A percentile compares a stretch with the other conserved stretches of the same genome.
These are phyloP conservation scores for Colletotrichum lentis DNA, from an alignment of 2,329 filamentous ascomycete species.

Conservation along the genomic window DNA sequence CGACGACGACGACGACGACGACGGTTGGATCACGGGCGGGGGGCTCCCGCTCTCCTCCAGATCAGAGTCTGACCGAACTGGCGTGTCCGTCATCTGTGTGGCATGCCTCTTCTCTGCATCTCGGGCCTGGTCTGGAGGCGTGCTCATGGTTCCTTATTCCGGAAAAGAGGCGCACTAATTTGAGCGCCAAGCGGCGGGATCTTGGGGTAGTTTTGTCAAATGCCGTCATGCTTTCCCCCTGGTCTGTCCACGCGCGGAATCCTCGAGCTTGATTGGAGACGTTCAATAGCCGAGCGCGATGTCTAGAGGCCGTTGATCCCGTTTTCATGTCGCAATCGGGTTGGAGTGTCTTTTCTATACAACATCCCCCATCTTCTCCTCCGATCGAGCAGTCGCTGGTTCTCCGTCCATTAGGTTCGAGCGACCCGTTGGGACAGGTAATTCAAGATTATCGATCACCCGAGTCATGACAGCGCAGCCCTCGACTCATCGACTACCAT, in stretches of 20 bases:
- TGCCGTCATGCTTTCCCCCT: slow-evolving; percentile 3
- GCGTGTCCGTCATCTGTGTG: not conserved
- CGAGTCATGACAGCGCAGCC: slow-evolving; percentile 5
- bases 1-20: not conserved
- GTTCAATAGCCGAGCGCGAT: not conserved
- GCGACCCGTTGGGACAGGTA: not conserved
- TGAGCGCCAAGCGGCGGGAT: slow-evolving; percentile 10
- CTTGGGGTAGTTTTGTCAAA: not conserved
- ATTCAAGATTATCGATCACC: not conserved
- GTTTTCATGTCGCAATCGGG: not conserved
- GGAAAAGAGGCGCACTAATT: not conserved
- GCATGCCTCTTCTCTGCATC: slow-evolving; percentile 1
- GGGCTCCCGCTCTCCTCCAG: slow-evolving; percentile 4
- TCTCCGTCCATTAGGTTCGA: not conserved
- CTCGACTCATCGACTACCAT: not conserved
- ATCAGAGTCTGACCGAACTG: not conserved
- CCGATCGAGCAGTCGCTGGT: not conserved
- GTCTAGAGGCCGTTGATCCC: not conserved
- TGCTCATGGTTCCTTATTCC: slow-evolving; percentile 7
- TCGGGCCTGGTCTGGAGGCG: not conserved
- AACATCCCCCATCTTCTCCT: not conserved
- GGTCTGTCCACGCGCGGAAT: not conserved
- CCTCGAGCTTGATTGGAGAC: not conserved
- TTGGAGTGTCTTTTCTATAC: no score
- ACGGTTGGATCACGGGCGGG: not conserved